phyloP scores from a whole-genome alignment of 306 rosid species.

The Hippophae gyantsensis region DNA sequence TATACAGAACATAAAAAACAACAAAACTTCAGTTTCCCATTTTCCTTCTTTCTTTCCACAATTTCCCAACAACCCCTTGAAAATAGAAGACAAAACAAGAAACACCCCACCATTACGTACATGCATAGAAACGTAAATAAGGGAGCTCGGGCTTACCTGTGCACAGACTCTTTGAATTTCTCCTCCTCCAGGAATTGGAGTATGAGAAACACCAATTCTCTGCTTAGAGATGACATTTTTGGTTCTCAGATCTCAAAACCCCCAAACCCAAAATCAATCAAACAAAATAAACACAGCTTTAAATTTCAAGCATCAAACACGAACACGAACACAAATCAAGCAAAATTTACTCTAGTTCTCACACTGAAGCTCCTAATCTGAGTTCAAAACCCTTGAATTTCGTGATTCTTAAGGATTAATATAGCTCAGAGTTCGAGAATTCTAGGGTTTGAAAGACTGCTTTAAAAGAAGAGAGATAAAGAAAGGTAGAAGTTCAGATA shows the following conservation, averaged over 20 bases:
- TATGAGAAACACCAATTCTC: conserved; percentile 82
- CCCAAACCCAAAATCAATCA: conserved; percentile 4
- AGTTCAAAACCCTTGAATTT: conserved; percentile 21
- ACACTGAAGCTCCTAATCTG: conserved; percentile 17
- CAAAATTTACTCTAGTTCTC: conserved; percentile 8
- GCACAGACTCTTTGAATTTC: conserved; percentile 64
- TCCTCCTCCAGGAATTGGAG: conserved; percentile 86
- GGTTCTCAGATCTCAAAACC: conserved; percentile 5
- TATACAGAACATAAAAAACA: neutral
- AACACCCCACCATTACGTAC: neutral
- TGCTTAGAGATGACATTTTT: conserved; percentile 64
- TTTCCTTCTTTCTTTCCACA: neutral
- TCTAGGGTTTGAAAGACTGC: conserved; percentile 72
- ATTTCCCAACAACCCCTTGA: neutral
- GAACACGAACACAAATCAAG: conserved; percentile 16
- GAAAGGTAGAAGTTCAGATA: conserved; percentile 1
- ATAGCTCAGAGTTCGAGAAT: conserved; percentile 28
- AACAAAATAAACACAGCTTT: conserved; percentile 7
- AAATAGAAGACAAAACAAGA: neutral
- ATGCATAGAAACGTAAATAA: neutral
- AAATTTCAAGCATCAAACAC: conserved; percentile 16
- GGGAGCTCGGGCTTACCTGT: conserved; percentile 35
- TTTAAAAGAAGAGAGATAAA: conserved; percentile 19
- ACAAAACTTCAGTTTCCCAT: neutral
- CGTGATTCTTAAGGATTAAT: conserved; percentile 12